Evolutionary conservation across 352 stramenopile genomes (phyloP), one percentile per base, ranked within the genome.

Genomic region (Globisporangium nodosum): DNA sequence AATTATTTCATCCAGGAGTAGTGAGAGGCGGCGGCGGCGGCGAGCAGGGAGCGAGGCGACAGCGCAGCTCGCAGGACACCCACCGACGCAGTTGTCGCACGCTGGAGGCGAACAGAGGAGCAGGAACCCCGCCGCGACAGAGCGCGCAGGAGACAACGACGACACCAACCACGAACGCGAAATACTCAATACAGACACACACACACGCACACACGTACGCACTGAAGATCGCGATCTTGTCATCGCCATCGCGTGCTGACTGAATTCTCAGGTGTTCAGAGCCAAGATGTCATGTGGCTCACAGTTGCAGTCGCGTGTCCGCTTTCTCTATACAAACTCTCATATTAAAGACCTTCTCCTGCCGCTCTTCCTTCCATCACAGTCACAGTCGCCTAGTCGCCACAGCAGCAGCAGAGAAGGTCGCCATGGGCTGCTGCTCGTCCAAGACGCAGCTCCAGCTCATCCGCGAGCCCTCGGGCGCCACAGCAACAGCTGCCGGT

Each of bases 1-100:
- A 90, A 92, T 82, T 94, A 94, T 87, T 94, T 94, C 72, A 71
- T 94, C 54, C 69, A 92, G 62, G 87, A 92, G 73, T 66, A 65
- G 49, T 52, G 30, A 49, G 15, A 59, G 45, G 37, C 3, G 12
- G 24, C 15, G 45, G 37, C 3, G 12, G 24, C 15, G 9, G 18
- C 7, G 45, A 20, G 35, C 20, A n/a, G 43, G 6, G 27, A 58
- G 1, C 18, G 20, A 33, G 18, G 16, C 18, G 30, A 48, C 40
- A 42, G 8, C 37, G 33, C 33, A 37, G 33, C 33, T 11, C 5
- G 33, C 33, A 6, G 11, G 5, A 6, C 33, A 37, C 6, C 9
- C 33, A 37, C 33, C 33, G 9, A 37, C 33, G 33, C 33, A 37
- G 33, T 37, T 37, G 33, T 37, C 33, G 33, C 5, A 37, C 33